Base-by-base conservation (phyloP, 805 yeast species). In the Scheffersomyces ergatensis region DNA sequence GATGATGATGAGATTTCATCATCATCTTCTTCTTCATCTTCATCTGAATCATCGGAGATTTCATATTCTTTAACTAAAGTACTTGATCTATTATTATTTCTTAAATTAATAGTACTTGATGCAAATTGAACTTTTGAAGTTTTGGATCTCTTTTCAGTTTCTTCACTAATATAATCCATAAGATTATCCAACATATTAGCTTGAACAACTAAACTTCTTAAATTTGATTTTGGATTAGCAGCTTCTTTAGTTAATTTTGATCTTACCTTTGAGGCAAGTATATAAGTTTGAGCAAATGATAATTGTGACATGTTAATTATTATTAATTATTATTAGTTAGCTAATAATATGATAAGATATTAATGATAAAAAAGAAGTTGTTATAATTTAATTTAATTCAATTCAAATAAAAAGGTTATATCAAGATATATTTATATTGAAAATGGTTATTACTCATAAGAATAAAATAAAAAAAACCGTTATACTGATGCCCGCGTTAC, bases 181-280 rank as follows among this genome's bases (percentile, higher is more conserved):
- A 83, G 56, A 45, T 67, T 71, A 54, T 84, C 89, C 47, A 83
- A 70, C 67, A 84, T 63, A 57, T 83, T 84, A 16, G 89, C 89
- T 59, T 84, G 89, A 31, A 80, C 72, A 3, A 83, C 87, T 30
- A 83, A 68, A 37, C 69, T 63, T 36, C 85, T 69, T 37, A 83
- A 67, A 39, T 78, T 65, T 24, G 82, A 75, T 50, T 80, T 83
- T 12, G 75, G 74, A 47, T 72, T 71, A 19, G 76, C 59, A 5
- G 87, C 86, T 50, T 83, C 86, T 40, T 62, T 67, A 33, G 85
- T 79, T 19, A 83, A 72, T 63, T 82, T 83, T 15, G 71, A 52
- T 54, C 84, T 78, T 26, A 84, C 90, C 50, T 69, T 74, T 31
- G 83, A 73, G 18, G 89, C 89, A 39, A 83, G 68, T 12, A 76